Evolutionary conservation across 441 rosid genomes (phyloP).

Genomic region (Erodium chrysanthum): DNA sequence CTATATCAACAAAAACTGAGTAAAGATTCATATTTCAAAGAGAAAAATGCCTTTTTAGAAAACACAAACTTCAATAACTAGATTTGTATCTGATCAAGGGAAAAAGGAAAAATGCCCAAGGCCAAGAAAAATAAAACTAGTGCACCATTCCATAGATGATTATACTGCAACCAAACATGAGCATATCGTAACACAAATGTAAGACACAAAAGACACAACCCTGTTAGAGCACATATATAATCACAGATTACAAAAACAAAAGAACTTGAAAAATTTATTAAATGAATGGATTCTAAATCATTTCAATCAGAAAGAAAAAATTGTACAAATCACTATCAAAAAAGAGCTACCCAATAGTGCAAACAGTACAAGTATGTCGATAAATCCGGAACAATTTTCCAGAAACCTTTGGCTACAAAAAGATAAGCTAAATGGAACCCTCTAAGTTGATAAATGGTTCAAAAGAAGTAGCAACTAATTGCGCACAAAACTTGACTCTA

Average conservation of each 20-base stretch:
- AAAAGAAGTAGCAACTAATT: not conserved
- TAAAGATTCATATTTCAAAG: no score
- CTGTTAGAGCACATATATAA: not conserved
- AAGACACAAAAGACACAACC: not conserved
- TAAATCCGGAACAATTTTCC: not conserved
- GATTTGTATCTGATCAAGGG: no score
- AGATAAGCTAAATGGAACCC: not conserved
- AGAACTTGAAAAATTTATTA: not conserved
- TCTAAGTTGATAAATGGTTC: not conserved
- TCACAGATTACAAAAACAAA: not conserved
- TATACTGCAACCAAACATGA: not conserved
- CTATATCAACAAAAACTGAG: no score
- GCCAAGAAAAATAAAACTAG: not conserved
- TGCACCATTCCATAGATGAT: not conserved
- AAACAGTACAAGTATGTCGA: not conserved
- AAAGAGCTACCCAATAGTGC: not conserved
- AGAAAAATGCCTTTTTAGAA: no score
- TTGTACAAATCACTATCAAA: not conserved
- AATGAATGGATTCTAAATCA: no score
- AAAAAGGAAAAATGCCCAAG: not conserved
- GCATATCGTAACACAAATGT: not conserved
- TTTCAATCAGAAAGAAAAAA: not conserved
- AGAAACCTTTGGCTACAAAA: not conserved
- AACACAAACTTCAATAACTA: no score
- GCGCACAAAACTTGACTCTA: conserved; percentile 8